A percentile compares a stretch with the other conserved stretches of the same genome.
Evolutionary conservation across 257 asterid species (phyloP).

Genomic region (Perilla frutescens): DNA sequence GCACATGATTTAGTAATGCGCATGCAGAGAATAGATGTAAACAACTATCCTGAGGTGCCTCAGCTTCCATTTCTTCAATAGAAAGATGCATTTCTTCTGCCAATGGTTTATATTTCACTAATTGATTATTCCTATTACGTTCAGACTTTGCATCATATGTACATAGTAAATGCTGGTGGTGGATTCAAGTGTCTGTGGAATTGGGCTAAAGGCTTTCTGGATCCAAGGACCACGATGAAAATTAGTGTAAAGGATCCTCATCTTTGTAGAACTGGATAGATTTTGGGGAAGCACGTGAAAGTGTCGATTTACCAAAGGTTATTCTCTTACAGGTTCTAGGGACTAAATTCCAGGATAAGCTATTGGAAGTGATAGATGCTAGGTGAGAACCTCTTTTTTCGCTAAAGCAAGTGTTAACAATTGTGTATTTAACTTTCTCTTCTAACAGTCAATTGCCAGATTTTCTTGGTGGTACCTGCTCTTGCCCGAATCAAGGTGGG

Average conservation of each 20-base stretch:
- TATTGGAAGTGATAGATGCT: slow-evolving; percentile 78
- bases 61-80: slow-evolving; percentile 35
- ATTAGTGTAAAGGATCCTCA: slow-evolving; percentile 65
- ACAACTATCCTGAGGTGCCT: slow-evolving; percentile 97
- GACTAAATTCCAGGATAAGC: slow-evolving; percentile 73
- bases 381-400: slow-evolving; percentile 56
- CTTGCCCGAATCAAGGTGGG: slow-evolving; percentile 83
- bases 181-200: slow-evolving; percentile 91
- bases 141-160: slow-evolving; percentile 94
- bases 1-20: slow-evolving; percentile 92
- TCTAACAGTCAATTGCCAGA: slow-evolving; percentile 90
- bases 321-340: slow-evolving; percentile 78
- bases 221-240: slow-evolving; percentile 85
- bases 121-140: slow-evolving; percentile 38
- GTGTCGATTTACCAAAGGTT: slow-evolving; percentile 34
- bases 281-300: slow-evolving; percentile 25
- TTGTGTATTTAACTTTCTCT: slow-evolving; percentile 32
- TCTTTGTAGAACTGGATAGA: slow-evolving; percentile 25
- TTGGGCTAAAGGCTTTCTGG: slow-evolving; percentile 85
- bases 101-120: slow-evolving; percentile 28
- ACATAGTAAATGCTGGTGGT: slow-evolving; percentile 91
- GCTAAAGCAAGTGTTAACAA: slow-evolving; percentile 3
- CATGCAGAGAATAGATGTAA: slow-evolving; percentile 91
- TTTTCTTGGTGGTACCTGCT: slow-evolving; percentile 95
- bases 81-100: slow-evolving; percentile 20